phyloP scores from a whole-genome alignment of 1,139 yeast species.

The Pneumocystis jirovecii region DNA sequence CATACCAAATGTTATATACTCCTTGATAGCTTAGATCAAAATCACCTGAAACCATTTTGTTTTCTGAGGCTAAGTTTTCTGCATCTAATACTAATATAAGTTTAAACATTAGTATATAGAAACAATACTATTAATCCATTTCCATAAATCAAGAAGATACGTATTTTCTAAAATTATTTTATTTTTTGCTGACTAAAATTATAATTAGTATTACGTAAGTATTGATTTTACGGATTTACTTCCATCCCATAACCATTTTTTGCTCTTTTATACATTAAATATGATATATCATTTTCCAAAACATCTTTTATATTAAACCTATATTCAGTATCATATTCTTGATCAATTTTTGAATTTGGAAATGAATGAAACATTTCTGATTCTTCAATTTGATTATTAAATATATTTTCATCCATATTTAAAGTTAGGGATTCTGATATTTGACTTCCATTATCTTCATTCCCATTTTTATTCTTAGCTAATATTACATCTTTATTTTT shows the following conservation, averaged over 20 bases:
- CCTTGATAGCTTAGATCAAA: conserved; percentile 81
- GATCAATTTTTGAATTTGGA: neutral
- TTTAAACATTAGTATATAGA: neutral
- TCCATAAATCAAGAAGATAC: conserved; percentile 68
- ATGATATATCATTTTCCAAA: conserved; percentile 23
- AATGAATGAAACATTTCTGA: neutral
- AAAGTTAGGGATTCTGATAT: neutral
- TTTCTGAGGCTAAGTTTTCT: conserved; percentile 29
- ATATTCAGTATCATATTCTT: neutral
- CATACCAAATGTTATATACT: conserved; percentile 80
- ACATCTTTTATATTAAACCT: conserved; percentile 11
- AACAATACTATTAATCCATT: conserved; percentile 61
- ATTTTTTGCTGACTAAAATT: conserved; percentile 27
- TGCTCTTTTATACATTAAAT: conserved; percentile 6
- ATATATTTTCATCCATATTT: neutral
- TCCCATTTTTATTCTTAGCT: neutral
- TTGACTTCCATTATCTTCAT: neutral
- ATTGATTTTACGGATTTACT: neutral
- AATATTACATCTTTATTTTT: neutral
- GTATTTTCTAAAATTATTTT: conserved; percentile 48
- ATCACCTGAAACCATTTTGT: conserved; percentile 50
- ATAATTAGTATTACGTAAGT: neutral
- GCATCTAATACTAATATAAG: conserved; percentile 35
- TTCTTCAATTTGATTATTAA: neutral
- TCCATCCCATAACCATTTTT: neutral